Evolutionary conservation across 257 asterid species (phyloP), one percentile per base, ranked within the genome.

Genomic region (Solanum bukasovii): DNA sequence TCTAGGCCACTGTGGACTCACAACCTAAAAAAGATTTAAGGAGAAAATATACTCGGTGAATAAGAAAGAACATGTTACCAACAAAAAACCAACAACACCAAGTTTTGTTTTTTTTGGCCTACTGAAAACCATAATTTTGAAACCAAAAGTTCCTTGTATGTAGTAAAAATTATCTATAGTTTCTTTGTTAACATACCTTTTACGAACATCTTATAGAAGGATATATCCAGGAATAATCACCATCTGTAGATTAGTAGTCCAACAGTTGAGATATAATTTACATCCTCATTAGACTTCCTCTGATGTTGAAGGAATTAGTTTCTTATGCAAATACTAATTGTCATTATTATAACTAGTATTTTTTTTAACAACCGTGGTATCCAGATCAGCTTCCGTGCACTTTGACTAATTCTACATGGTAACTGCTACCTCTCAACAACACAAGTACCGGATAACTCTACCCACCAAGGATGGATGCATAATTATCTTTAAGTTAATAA

Each of bases 1-100:
- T 86, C 89, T 92, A 33, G 99, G 99, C 99, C 99, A 96, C 75
- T 96, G 99, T 86, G 98, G 99, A 91, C 99, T 96, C 89, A 94
- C 99, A 84, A 96, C 98, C 98, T 96, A 93, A 91, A 61, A 61
- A 49, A 46, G 10, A 27, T 27, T 4, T 29, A 42, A 35, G 29
- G 18, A 29, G 31, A 79, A 27, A 46, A 11, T 14, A 84, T 12
- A 21, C 81, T 27, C 10, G 25, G 31, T 56, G 46, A n/a, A 67
- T 18, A 37, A 25, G 11, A 12, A n/a, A 37, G 10, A 42, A 25
- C 65, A 79, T 42, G 63, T 42, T 4, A 35, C 16, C 14, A 13
- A 68, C 23, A 4, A 56, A 52, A 70, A 40, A 38, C 20, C 29
- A 44, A 21, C 72, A 63, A 33, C 9, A 2, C 23, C 23, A 40